Percentiles rank a stretch among this genome's conserved stretches.
Conservation (phyloP, 371 early-diverging fungal genomes). For the Fennellomyces sp. region DNA sequence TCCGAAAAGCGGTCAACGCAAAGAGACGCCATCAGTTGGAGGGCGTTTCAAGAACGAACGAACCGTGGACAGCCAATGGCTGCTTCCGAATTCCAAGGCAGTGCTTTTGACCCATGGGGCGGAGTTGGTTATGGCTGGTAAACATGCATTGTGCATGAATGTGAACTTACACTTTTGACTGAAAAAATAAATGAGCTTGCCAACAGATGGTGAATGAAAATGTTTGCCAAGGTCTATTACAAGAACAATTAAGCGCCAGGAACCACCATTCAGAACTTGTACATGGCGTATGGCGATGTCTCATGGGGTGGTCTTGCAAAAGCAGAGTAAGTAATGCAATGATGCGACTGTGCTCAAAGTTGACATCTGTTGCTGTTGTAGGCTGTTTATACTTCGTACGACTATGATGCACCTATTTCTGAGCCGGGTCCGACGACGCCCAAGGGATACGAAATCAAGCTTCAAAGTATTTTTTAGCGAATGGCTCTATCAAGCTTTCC, state of each 20-base stretch:
- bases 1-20: constrained; percentile 5
- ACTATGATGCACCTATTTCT: constrained; percentile 26
- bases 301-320: constrained; percentile 19
- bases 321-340: constrained; percentile 11
- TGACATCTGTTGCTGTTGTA: too few species aligned
- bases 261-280: constrained; percentile 11
- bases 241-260: constrained; percentile 21
- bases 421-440: constrained; percentile 20
- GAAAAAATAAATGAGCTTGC: too few species aligned
- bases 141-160: too few species aligned
- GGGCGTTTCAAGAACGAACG: constrained; percentile 6
- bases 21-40: background rate
- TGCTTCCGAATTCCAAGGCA: constrained; percentile 16
- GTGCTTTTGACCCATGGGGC: constrained; percentile 17
- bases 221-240: constrained; percentile 15
- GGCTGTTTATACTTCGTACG: constrained; percentile 21
- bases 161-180: too few species aligned
- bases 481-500: background rate
- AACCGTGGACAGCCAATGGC: constrained; percentile 14
- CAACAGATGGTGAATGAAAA: constrained; percentile 12
- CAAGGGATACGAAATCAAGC: constrained; percentile 21
- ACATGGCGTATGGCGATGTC: constrained; percentile 16
- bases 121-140: constrained; percentile 14
- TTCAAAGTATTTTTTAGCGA: constrained; percentile 10
- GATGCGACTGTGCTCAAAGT: background rate